Conservation (phyloP, 2,329 filamentous ascomycete genomes). For the Calonectria multiphialidica region DNA sequence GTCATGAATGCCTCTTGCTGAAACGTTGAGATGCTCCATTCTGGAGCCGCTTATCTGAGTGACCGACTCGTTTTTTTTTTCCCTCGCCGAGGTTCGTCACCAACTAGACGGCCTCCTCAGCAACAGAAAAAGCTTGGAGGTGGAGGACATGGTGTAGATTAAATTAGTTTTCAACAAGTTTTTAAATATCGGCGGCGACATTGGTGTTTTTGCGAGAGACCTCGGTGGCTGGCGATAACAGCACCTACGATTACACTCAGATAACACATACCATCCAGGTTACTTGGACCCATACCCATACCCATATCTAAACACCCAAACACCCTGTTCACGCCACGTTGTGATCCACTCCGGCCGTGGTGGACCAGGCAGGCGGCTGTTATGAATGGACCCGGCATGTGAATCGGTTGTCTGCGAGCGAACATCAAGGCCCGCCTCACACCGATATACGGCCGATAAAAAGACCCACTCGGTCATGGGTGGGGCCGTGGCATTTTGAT, state of each 20-base stretch:
- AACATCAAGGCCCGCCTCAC: not conserved
- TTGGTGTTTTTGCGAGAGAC: too few relatives aligned
- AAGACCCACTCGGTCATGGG: not conserved
- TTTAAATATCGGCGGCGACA: too few relatives aligned
- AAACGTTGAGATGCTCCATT: not conserved
- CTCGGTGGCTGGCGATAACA: too few relatives aligned
- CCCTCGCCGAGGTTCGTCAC: too few relatives aligned
- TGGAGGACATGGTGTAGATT: too few relatives aligned
- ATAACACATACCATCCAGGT: not conserved
- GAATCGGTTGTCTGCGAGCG: not conserved
- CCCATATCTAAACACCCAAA: too few relatives aligned
- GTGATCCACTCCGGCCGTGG: not conserved
- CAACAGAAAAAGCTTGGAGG: too few relatives aligned
- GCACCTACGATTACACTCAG: too few relatives aligned
- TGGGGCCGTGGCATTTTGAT: not conserved
- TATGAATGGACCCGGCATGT: not conserved
- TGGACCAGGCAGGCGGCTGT: not conserved
- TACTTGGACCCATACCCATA: not conserved
- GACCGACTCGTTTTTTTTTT: too few relatives aligned
- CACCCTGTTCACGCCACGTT: not conserved
- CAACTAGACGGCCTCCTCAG: too few relatives aligned
- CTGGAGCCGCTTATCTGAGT: not conserved
- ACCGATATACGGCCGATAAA: slow-evolving; percentile 1
- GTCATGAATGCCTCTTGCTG: not conserved
- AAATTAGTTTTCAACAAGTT: too few relatives aligned